A percentile compares a stretch with the other conserved stretches of the same genome.
These are phyloP conservation scores for Rhodotorula sp. DNA, from an alignment of 1,284 basidiomycete genomes.

Conservation along the genomic window DNA sequence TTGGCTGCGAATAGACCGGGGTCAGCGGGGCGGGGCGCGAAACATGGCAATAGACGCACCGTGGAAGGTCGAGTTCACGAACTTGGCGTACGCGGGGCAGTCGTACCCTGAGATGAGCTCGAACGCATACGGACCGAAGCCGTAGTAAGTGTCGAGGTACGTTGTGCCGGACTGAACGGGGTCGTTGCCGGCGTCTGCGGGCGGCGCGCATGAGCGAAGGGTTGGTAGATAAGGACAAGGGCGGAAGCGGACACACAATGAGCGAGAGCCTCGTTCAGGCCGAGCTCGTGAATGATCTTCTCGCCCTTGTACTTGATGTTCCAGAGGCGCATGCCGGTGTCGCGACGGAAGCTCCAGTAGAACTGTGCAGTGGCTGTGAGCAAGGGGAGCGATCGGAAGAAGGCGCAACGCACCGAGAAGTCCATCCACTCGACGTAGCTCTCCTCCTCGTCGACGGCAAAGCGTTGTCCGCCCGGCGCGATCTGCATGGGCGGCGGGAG, in stretches of 20 bases:
- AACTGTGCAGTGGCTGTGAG: conserved; percentile 34
- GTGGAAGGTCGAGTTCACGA: conserved; percentile 46
- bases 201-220: too few species aligned
- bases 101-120: conserved; percentile 47
- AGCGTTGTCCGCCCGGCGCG: conserved; percentile 50
- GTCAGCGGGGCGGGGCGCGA: not conserved
- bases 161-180: conserved; percentile 45
- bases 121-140: conserved; percentile 49
- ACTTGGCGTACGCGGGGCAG: conserved; percentile 47
- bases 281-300: conserved; percentile 64
- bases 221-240: too few species aligned
- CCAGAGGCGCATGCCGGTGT: conserved; percentile 62
- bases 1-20: not conserved
- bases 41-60: not conserved
- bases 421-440: conserved; percentile 48
- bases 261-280: conserved; percentile 49
- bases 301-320: conserved; percentile 65
- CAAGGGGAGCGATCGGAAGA: not conserved
- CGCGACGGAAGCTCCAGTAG: conserved; percentile 49
- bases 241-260: conserved; percentile 14
- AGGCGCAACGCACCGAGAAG: not conserved
- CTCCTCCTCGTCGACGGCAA: conserved; percentile 47
- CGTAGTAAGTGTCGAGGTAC: conserved; percentile 41
- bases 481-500: conserved; percentile 47
- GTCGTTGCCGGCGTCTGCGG: conserved; percentile 36